phyloP scores from a whole-genome alignment of 768 basidiomycete genomes.

The Mycena indigotica region DNA sequence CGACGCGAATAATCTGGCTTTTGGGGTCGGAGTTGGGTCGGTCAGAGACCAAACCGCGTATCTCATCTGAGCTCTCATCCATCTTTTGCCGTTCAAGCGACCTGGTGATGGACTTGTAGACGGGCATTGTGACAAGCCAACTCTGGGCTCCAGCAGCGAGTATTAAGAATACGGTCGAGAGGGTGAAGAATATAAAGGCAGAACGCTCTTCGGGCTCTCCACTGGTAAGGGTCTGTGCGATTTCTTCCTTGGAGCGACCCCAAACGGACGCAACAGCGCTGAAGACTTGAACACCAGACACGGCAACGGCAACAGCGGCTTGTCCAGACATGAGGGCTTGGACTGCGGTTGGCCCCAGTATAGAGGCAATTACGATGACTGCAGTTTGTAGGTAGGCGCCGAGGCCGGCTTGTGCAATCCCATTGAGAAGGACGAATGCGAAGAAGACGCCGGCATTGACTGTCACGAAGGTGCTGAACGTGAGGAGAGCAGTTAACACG shows the following conservation, averaged over 20 bases:
- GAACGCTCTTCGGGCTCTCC: constrained; percentile 64
- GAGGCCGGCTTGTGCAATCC: constrained; percentile 56
- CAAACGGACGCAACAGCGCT: constrained; percentile 62
- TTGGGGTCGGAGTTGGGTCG: constrained; percentile 37
- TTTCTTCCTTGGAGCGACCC: constrained; percentile 37
- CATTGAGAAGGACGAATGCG: constrained; percentile 63
- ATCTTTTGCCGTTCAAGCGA: constrained; percentile 42
- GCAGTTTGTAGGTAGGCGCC: constrained; percentile 80
- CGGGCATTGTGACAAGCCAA: constrained; percentile 60
- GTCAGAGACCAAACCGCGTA: constrained; percentile 39
- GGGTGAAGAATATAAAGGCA: constrained; percentile 72
- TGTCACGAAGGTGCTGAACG: constrained; percentile 65
- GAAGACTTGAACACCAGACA: constrained; percentile 75
- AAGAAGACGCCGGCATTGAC: constrained; percentile 61
- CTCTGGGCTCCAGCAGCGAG: constrained; percentile 53
- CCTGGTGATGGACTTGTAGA: constrained; percentile 58
- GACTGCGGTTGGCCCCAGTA: constrained; percentile 74
- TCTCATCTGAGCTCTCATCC: constrained; percentile 33
- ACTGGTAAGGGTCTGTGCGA: constrained; percentile 32
- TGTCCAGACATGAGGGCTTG: constrained; percentile 83
- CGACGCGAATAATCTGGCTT: constrained; percentile 51
- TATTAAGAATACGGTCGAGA: constrained; percentile 68
- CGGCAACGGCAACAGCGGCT: constrained; percentile 80
- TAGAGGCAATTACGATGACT: constrained; percentile 75
- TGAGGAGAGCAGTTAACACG: constrained; percentile 58